Conservation (phyloP, 495 filamentous ascomycete species). For the Tuber borchii region DNA sequence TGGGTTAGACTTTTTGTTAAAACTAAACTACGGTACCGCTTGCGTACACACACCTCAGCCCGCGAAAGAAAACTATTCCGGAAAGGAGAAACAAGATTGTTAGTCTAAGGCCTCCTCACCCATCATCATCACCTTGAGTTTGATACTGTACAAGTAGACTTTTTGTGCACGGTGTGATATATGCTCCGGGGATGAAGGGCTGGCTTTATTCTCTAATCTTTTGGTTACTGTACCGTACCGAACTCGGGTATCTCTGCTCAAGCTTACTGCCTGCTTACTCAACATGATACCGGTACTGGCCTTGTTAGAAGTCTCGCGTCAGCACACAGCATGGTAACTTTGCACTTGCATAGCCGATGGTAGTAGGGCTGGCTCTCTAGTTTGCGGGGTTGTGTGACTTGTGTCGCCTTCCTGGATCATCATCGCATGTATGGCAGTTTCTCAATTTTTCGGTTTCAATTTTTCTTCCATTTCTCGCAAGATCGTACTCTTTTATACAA, state of each 20-base stretch:
- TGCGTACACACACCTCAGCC: no score
- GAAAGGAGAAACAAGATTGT: no score
- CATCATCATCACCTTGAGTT: no score
- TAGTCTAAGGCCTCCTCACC: no score
- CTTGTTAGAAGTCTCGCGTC: not conserved
- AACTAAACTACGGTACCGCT: no score
- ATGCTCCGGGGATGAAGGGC: no score
- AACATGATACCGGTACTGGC: not conserved
- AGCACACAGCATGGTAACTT: no score
- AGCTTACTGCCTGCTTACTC: not conserved
- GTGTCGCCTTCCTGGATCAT: not conserved
- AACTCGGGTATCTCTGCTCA: not conserved
- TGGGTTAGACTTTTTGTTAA: no score
- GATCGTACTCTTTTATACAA: not conserved
- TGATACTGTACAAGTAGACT: no score
- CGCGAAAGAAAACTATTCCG: no score
- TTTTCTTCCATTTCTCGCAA: not conserved
- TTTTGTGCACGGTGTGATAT: no score
- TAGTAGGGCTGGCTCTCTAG: not conserved
- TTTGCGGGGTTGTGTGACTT: not conserved
- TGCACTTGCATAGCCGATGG: no score
- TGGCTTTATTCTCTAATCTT: not conserved
- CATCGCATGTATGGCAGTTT: not conserved
- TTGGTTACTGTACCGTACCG: not conserved
- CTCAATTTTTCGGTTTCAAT: not conserved